phyloP scores from a whole-genome alignment of 208 protist genomes.

The Blechomonas ayalai region DNA sequence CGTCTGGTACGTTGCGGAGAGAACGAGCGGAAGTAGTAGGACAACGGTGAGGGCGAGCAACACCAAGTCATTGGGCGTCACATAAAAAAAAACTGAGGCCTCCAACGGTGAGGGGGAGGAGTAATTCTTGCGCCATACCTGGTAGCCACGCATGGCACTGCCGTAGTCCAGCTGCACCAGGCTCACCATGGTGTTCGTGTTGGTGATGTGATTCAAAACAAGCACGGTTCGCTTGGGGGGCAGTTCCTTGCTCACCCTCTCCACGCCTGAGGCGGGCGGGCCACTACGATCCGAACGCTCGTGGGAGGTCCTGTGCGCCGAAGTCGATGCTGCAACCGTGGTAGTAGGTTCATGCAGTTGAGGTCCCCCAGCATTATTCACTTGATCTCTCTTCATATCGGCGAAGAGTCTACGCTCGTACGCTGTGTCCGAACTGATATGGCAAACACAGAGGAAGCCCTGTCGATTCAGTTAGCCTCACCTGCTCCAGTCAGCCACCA shows the following conservation, averaged over 20 bases:
- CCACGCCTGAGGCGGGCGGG: too few species aligned
- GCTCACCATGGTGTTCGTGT: conserved; percentile 46
- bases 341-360: too few species aligned
- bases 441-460: too few species aligned
- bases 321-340: too few species aligned
- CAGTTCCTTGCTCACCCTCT: background rate
- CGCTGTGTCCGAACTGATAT: too few species aligned
- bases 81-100: conserved; percentile 20
- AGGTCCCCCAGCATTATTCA: too few species aligned
- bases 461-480: too few species aligned
- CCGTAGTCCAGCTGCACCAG: conserved; percentile 63
- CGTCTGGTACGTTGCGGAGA: background rate
- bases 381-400: too few species aligned
- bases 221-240: conserved; percentile 16
- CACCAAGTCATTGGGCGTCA: conserved; percentile 41
- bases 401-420: too few species aligned
- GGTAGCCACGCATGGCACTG: conserved; percentile 66
- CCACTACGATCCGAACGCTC: too few species aligned
- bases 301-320: too few species aligned
- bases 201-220: conserved; percentile 42
- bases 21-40: conserved; percentile 2
- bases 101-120: background rate
- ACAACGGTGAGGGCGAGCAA: conserved; percentile 17
- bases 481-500: too few species aligned
- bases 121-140: conserved; percentile 33